phyloP scores from a whole-genome alignment of 352 stramenopile species.

The Globisporangium spinosum region DNA sequence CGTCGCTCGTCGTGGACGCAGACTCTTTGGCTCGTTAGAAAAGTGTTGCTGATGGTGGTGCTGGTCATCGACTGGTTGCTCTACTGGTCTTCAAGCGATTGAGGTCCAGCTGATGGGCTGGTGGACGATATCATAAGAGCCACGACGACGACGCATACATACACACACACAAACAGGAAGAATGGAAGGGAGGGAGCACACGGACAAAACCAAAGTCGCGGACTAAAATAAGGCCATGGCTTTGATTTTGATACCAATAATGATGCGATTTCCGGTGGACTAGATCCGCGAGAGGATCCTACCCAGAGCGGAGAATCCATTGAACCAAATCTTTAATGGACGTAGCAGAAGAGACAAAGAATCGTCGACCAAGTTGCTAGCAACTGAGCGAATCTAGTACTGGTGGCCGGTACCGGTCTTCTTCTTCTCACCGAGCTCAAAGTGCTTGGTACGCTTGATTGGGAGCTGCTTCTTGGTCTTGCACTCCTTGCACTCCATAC shows the following conservation, averaged over 20 bases:
- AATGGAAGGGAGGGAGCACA: background rate
- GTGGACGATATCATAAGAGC: background rate
- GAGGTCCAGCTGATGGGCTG: background rate
- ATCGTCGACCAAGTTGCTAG: slow-evolving; percentile 13
- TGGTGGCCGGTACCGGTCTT: slow-evolving; percentile 92
- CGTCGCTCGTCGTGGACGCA: background rate
- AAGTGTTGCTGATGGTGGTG: background rate
- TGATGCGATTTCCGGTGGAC: slow-evolving; percentile 9
- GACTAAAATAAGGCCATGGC: slow-evolving; percentile 54
- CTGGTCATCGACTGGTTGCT: background rate
- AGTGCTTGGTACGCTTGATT: slow-evolving; percentile 99
- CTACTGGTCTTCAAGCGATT: background rate
- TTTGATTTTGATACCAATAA: slow-evolving; percentile 33
- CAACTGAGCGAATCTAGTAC: slow-evolving; percentile 87
- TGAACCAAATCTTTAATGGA: slow-evolving; percentile 22
- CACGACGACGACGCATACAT: background rate
- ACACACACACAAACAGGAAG: background rate
- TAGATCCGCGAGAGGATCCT: slow-evolving; percentile 4
- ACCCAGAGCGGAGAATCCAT: slow-evolving; percentile 2
- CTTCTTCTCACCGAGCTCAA: slow-evolving; percentile 99
- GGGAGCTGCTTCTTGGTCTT: slow-evolving; percentile 99
- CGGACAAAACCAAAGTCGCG: background rate
- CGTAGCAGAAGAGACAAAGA: slow-evolving; percentile 23
- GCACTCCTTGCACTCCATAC: slow-evolving; percentile 99
- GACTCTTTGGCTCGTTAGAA: background rate